Conservation (phyloP, 2,329 filamentous ascomycete genomes). For the Spiromastix sp. region DNA sequence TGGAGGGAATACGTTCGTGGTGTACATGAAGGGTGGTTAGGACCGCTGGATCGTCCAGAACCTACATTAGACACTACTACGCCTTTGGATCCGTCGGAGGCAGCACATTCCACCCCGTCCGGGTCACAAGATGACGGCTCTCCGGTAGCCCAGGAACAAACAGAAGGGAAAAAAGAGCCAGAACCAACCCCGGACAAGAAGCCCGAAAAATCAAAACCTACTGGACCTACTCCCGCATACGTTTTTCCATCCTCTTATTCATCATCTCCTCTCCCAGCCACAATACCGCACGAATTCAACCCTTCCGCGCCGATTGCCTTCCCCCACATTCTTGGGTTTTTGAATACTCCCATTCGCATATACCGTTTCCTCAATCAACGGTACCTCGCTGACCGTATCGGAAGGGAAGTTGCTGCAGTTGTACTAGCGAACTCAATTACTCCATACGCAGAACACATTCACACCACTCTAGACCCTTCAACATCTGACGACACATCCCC, state of each 20-base stretch:
- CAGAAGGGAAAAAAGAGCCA: slow-evolving; percentile 38
- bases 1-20: slow-evolving; percentile 98
- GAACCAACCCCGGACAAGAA: slow-evolving; percentile 39
- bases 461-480: slow-evolving; percentile 16
- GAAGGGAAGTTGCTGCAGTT: slow-evolving; percentile 74
- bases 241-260: slow-evolving; percentile 64
- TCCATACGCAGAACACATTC: slow-evolving; percentile 26
- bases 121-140: slow-evolving; percentile 14
- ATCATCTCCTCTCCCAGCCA: slow-evolving; percentile 51
- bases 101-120: slow-evolving; percentile 4
- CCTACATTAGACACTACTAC: slow-evolving; percentile 12
- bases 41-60: slow-evolving; percentile 53
- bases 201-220: slow-evolving; percentile 39
- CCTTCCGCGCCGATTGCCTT: slow-evolving; percentile 65
- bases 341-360: slow-evolving; percentile 77
- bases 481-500: slow-evolving; percentile 12
- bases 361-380: slow-evolving; percentile 79
- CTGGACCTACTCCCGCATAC: slow-evolving; percentile 59
- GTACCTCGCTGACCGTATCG: slow-evolving; percentile 74
- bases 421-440: slow-evolving; percentile 50
- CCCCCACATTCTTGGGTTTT: slow-evolving; percentile 85
- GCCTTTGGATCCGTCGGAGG: slow-evolving; percentile 13
- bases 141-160: slow-evolving; percentile 17
- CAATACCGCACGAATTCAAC: slow-evolving; percentile 60
- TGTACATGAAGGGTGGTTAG: slow-evolving; percentile 91